Percentiles rank a stretch among this genome's conserved stretches.
These are phyloP conservation scores for Trametes punicea DNA, from an alignment of 768 basidiomycete genomes.

Conservation along the genomic window DNA sequence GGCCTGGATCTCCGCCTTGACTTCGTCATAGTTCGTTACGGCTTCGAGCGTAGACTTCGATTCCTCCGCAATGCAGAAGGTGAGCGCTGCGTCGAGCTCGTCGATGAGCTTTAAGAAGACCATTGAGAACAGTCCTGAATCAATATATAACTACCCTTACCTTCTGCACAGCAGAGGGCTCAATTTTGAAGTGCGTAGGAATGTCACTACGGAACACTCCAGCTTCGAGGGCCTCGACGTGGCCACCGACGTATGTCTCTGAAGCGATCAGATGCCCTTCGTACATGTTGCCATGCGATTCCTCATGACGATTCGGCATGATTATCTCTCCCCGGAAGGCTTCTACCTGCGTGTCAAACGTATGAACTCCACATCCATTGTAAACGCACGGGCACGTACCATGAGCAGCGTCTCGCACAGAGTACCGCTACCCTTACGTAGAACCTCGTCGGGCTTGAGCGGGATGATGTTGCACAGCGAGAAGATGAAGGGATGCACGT, in stretches of 20 bases:
- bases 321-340: constrained; percentile 89
- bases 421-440: constrained; percentile 94
- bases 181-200: constrained; percentile 90
- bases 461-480: constrained; percentile 99
- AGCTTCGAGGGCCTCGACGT: constrained; percentile 97
- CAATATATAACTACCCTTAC: constrained; percentile 36
- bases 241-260: constrained; percentile 98
- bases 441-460: constrained; percentile 91
- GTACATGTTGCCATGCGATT: constrained; percentile 86
- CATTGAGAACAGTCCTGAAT: neutral
- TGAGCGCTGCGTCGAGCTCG: constrained; percentile 88
- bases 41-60: constrained; percentile 71
- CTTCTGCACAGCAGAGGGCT: constrained; percentile 81
- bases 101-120: constrained; percentile 68
- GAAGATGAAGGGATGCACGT: constrained; percentile 99
- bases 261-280: constrained; percentile 96
- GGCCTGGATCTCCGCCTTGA: constrained; percentile 72
- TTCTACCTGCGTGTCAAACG: constrained; percentile 86
- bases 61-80: constrained; percentile 86
- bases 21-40: constrained; percentile 94
- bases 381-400: constrained; percentile 48
- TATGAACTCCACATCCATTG: neutral
- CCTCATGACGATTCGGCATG: constrained; percentile 98
- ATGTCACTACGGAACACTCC: constrained; percentile 98
- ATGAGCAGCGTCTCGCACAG: constrained; percentile 96